Conservation (phyloP, 1,284 basidiomycete species). For the Coniferiporia sulphurascens region DNA sequence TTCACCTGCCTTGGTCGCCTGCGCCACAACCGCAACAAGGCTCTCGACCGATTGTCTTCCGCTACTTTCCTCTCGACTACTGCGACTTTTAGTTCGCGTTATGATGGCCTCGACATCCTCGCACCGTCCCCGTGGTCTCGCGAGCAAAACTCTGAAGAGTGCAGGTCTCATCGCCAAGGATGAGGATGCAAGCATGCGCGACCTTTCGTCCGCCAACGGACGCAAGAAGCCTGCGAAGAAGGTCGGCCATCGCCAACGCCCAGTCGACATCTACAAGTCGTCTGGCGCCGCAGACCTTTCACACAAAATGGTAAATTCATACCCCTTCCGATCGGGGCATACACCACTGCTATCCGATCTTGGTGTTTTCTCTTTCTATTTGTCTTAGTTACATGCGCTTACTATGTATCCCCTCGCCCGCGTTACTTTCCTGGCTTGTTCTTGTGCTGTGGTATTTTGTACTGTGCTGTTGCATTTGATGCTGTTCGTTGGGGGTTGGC, state of each 20-base stretch:
- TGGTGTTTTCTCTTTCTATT: constrained; percentile 30
- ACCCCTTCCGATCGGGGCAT: constrained; percentile 25
- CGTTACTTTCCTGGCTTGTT: constrained; percentile 21
- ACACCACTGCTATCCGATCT: constrained; percentile 25
- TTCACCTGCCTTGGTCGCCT: constrained; percentile 1
- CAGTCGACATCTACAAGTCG: constrained; percentile 50
- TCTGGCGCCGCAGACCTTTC: constrained; percentile 42
- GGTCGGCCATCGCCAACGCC: constrained; percentile 52
- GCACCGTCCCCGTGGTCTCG: constrained; percentile 47
- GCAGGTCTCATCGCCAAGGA: constrained; percentile 54
- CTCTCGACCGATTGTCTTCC: neutral
- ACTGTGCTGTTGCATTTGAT: neutral
- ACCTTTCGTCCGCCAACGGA: constrained; percentile 62
- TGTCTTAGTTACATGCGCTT: constrained; percentile 36
- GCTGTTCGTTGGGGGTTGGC: constrained; percentile 25
- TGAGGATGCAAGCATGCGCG: constrained; percentile 66
- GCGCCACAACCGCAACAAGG: neutral
- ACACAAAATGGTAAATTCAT: constrained; percentile 61
- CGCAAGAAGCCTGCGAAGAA: constrained; percentile 50
- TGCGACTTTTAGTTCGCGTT: neutral
- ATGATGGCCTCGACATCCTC: constrained; percentile 22
- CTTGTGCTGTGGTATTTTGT: constrained; percentile 1
- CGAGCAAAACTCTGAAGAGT: constrained; percentile 52
- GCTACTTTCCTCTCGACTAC: neutral
- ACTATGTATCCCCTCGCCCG: constrained; percentile 34